Percentiles rank a stretch among this genome's conserved stretches.
Conservation (phyloP, 2,329 filamentous ascomycete species). For the Alternaria conjuncta region DNA sequence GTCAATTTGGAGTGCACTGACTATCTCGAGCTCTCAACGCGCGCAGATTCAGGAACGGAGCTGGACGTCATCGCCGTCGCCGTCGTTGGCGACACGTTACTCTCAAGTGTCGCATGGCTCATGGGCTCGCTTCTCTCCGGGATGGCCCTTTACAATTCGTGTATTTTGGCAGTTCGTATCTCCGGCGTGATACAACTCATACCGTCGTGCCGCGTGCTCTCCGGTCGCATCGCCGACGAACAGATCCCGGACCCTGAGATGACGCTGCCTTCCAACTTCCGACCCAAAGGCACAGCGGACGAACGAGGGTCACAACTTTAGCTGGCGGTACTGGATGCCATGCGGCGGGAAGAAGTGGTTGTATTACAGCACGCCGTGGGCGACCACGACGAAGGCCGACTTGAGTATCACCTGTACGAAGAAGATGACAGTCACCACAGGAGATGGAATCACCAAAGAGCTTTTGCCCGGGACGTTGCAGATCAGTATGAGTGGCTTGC, state of each 20-base stretch:
- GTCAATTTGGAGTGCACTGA: background rate
- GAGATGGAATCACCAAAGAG: background rate
- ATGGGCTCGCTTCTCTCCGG: background rate
- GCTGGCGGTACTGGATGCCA: background rate
- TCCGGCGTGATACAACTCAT: background rate
- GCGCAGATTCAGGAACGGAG: background rate
- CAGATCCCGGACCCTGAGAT: background rate
- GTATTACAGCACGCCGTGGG: background rate
- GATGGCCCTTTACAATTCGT: background rate
- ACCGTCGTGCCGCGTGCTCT: background rate
- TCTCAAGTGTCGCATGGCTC: background rate
- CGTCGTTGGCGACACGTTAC: background rate
- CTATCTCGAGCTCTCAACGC: background rate
- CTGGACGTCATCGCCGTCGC: background rate
- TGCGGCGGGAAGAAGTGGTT: background rate
- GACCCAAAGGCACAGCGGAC: background rate
- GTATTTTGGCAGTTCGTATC: background rate
- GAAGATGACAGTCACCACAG: background rate
- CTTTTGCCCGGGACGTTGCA: background rate
- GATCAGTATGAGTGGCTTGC: background rate
- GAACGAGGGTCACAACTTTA: background rate
- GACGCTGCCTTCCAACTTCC: background rate
- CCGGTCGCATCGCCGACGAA: background rate
- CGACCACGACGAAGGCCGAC: background rate
- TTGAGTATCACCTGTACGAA: background rate